Conservation (phyloP, 495 filamentous ascomycete species). For the Penicillium crystallinum region DNA sequence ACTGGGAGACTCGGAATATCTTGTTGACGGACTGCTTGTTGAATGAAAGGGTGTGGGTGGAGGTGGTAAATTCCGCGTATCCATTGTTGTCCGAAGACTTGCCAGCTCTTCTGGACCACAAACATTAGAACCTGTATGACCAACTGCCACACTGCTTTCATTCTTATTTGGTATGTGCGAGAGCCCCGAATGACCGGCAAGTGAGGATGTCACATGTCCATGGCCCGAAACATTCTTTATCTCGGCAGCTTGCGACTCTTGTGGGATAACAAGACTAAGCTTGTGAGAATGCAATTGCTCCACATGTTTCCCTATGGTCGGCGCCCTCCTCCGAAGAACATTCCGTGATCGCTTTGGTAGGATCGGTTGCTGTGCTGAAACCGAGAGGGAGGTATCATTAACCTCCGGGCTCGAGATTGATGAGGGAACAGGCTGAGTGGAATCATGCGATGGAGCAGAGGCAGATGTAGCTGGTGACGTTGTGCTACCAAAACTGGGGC, state of each 20-base stretch:
- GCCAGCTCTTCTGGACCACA: slow-evolving; percentile 38
- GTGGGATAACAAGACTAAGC: slow-evolving; percentile 36
- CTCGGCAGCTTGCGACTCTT: slow-evolving; percentile 6
- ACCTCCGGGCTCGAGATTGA: slow-evolving; percentile 17
- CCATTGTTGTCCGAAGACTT: slow-evolving; percentile 39
- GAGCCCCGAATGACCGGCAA: slow-evolving; percentile 1
- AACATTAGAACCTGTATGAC: slow-evolving; percentile 7
- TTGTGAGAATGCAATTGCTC: slow-evolving; percentile 27
- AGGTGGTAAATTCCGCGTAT: slow-evolving; percentile 58
- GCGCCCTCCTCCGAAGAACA: slow-evolving; percentile 39
- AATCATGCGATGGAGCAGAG: slow-evolving; percentile 12
- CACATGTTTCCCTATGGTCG: slow-evolving; percentile 37
- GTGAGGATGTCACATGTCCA: slow-evolving; percentile 3
- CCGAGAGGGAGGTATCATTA: slow-evolving; percentile 9
- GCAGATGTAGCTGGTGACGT: slow-evolving; percentile 14
- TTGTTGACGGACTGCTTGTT: slow-evolving; percentile 84
- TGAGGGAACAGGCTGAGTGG: slow-evolving; percentile 15
- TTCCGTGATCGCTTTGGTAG: slow-evolving; percentile 32
- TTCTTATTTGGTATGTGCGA: slow-evolving; percentile 10
- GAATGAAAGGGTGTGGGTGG: slow-evolving; percentile 63
- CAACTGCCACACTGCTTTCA: slow-evolving; percentile 9
- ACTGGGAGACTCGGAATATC: slow-evolving; percentile 88
- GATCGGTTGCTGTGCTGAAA: slow-evolving; percentile 7
- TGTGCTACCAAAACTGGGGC: slow-evolving; percentile 22
- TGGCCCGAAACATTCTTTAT: slow-evolving; percentile 4